Evolutionary conservation across 2,329 filamentous ascomycete genomes (phyloP), one percentile per base, ranked within the genome.

Genomic region (Cytospora leucostoma): DNA sequence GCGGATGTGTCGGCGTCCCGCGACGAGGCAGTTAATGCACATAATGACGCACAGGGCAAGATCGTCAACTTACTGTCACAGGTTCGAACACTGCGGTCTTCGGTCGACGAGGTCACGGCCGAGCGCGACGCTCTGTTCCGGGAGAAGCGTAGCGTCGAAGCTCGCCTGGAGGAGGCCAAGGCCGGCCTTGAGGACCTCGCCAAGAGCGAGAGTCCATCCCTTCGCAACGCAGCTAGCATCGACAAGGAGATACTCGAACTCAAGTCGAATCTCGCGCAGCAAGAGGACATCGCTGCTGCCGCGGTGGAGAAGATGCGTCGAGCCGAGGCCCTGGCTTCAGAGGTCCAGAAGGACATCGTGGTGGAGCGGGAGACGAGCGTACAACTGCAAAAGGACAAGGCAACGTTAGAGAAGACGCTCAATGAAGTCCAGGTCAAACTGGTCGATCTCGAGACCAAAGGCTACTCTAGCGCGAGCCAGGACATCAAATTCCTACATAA

Each of bases 301-400:
- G 94, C 94, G 0, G 89, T 98, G 49, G 94, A 95, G 71, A 98
- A 98, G 82, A 99, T 99, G 95, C 87, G 94, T 61, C 88, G 94
- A 32, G 92, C 95, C 2, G 94, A 99, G 73, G 91, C 92, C 5
- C 80, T 98, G 37, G 89, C 88, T 1, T 86, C 89, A 10, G 95
- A 99, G 76, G 88, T 96, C 67, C 94, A 98, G 73, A 96, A 95
- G 75, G 95, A 99, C 71, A 92, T 97, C 66, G 87, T 88, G 19
- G 86, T 85, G 8, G 94, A 97, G 78, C 87, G 94, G 11, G 95
- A 98, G 73, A 84, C 85, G 38, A 93, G 88, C 70, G 87, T 89
- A 6, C 86, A 90, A 69, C 81, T 98, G 61, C 92, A 95, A 75
- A 93, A 93, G 74, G 92, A 97, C 69, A 98, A 97, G 79, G 91